Evolutionary conservation across 352 stramenopile genomes (phyloP), one percentile per base, ranked within the genome.

Genomic region (Globisporangium echinulatum): DNA sequence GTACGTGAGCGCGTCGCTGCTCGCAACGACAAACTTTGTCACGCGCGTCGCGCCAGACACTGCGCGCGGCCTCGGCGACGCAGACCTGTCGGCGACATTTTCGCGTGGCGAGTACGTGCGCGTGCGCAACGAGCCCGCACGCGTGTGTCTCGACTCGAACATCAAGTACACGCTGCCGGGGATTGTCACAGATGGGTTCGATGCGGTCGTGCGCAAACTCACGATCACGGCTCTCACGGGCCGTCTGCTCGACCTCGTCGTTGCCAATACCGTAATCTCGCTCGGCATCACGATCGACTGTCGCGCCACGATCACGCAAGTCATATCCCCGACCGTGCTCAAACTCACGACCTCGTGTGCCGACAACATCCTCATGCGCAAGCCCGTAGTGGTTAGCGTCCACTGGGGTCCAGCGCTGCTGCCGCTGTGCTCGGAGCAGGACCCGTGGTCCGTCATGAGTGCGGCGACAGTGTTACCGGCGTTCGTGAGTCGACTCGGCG

Each of bases 321-420:
- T 72, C 19, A 52, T 67, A 7, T 57, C 33, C 25, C 44, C 66
- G 14, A 72, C 54, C 4, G 36, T 68, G 1, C 50, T 89, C 14
- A 42, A 69, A 13, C 55, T 91, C 14, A 49, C 47, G 2, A 66
- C 81, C 9, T 51, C 68, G 14, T 90, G 58, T 47, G 59, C 61
- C 1, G 44, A 60, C 5, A 58, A 46, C 10, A 59, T 75, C 47
- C 61, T 79, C n/a, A 50, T 52, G 7, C 52, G 53, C 0, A 8
- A 65, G 0, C 54, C 59, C 8, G 65, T 77, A 0, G 46, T 54
- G 10, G 62, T 94, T 33, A 70, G 68, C 52, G 54, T 92, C 0
- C 81, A 90, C 59, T 86, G 77, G 52, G 85, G 85, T 0, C 82
- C 85, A 4, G 80, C 80, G 0, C 57, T 90, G 55, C 55, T 95